Percentiles rank a stretch among this genome's conserved stretches.
Conservation (phyloP, 257 asterid species). For the Solanum arcanum region DNA sequence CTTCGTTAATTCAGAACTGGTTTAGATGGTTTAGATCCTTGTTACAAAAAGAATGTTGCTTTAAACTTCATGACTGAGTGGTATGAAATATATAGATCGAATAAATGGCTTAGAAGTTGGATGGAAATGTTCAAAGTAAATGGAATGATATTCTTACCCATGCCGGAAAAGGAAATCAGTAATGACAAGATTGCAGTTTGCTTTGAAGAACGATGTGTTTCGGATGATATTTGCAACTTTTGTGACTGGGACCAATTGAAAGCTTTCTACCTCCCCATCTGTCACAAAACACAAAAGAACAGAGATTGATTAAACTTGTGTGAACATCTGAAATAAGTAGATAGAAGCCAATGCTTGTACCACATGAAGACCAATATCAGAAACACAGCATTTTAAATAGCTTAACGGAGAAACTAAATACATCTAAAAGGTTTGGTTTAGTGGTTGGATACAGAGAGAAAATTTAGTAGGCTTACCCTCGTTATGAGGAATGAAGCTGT, state of each 20-base stretch:
- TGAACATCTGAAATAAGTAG: not conserved
- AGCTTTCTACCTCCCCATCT: slow-evolving; percentile 99
- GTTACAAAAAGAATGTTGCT: not conserved
- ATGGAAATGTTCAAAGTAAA: not conserved
- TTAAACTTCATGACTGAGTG: not conserved
- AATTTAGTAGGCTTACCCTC: slow-evolving; percentile 38
- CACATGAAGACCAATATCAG: not conserved
- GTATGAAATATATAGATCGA: not conserved
- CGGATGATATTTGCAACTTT: slow-evolving; percentile 59
- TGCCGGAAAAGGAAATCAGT: slow-evolving; percentile 89
- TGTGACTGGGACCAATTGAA: slow-evolving; percentile 44
- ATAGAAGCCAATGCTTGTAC: not conserved
- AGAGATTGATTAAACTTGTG: not conserved
- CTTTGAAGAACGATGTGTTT: slow-evolving; percentile 45
- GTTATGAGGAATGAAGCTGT: slow-evolving; percentile 52
- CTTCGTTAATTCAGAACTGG: not conserved
- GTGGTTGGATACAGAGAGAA: not conserved
- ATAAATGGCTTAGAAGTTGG: not conserved
- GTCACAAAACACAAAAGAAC: not conserved
- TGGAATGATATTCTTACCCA: slow-evolving; percentile 37
- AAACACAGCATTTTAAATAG: not conserved
- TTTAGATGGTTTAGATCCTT: too few relatives aligned
- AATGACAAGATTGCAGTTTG: slow-evolving; percentile 76
- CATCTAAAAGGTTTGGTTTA: not conserved
- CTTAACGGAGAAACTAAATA: not conserved